Conservation (phyloP, 108 stramenopile species). For the Pseudonitzschia multistriata region DNA sequence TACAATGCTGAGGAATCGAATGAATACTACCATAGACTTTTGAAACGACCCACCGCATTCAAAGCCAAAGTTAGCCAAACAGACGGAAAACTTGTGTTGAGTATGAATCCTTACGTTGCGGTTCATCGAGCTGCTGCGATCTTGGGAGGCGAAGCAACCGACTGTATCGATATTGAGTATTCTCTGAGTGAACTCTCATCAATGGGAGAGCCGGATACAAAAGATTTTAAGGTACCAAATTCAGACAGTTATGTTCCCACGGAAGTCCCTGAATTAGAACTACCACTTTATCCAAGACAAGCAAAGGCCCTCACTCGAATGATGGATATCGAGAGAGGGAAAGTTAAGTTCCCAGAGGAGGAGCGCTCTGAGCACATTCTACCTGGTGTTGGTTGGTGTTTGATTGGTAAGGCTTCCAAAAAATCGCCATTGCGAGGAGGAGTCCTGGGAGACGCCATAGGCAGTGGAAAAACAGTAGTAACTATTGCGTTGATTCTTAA, state of each 20-base stretch:
- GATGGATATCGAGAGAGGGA: constrained; percentile 53
- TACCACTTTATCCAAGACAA: constrained; percentile 57
- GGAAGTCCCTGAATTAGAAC: constrained; percentile 1
- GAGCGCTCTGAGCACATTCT: constrained; percentile 63
- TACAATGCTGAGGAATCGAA: constrained; percentile 47
- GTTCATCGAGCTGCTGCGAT: constrained; percentile 21
- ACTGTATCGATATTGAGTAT: constrained; percentile 11
- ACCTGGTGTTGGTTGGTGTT: constrained; percentile 65
- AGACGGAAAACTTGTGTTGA: constrained; percentile 11
- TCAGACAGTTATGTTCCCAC: constrained; percentile 18
- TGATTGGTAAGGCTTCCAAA: constrained; percentile 55
- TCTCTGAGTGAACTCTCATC: constrained; percentile 18
- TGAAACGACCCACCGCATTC: neutral
- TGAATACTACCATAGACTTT: constrained; percentile 37
- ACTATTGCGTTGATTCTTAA: constrained; percentile 70
- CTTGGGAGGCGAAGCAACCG: constrained; percentile 15
- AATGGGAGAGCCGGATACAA: constrained; percentile 21
- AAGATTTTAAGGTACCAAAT: constrained; percentile 19
- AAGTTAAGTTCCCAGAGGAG: constrained; percentile 50
- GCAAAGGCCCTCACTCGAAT: constrained; percentile 67
- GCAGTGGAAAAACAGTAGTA: constrained; percentile 78
- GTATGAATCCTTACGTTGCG: constrained; percentile 15
- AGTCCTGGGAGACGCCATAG: constrained; percentile 81
- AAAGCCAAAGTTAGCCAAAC: neutral
- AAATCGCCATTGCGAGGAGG: constrained; percentile 53